A percentile compares a stretch with the other conserved stretches of the same genome.
Evolutionary conservation across 2,329 filamentous ascomycete genomes (phyloP).

Genomic region (Blumeria hordei): DNA sequence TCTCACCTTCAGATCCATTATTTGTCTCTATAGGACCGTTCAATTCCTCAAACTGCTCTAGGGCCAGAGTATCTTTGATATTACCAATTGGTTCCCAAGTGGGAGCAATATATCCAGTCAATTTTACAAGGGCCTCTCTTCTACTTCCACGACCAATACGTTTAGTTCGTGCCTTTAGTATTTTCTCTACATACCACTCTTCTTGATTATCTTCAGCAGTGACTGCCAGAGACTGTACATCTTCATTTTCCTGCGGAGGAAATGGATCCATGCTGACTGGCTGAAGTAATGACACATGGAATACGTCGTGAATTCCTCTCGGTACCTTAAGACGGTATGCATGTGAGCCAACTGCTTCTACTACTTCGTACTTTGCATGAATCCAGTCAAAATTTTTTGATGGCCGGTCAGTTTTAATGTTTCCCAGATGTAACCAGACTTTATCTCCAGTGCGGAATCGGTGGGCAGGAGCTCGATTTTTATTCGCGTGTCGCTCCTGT

Average conservation of each 20-base stretch:
- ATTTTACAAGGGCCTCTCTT: neutral
- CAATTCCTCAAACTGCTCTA: neutral
- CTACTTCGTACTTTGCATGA: neutral
- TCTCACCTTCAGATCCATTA: no score
- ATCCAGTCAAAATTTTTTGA: neutral
- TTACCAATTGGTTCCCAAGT: neutral
- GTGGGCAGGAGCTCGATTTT: no score
- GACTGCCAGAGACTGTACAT: neutral
- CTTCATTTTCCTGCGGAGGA: neutral
- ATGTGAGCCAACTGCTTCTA: neutral
- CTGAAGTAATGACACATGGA: neutral
- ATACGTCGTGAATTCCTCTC: neutral
- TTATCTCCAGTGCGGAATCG: no score
- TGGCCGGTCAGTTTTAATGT: neutral
- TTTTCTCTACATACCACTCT: neutral
- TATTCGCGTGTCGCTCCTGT: no score
- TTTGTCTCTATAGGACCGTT: no score
- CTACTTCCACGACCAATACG: neutral
- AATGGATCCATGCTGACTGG: neutral
- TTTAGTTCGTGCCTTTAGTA: neutral
- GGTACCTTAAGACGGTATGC: neutral
- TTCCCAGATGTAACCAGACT: no score
- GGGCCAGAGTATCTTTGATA: neutral
- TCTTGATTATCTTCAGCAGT: neutral
- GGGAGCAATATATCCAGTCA: neutral